Evolutionary conservation across 2,329 filamentous ascomycete genomes (phyloP).

Genomic region (Triangularia verruculosa): DNA sequence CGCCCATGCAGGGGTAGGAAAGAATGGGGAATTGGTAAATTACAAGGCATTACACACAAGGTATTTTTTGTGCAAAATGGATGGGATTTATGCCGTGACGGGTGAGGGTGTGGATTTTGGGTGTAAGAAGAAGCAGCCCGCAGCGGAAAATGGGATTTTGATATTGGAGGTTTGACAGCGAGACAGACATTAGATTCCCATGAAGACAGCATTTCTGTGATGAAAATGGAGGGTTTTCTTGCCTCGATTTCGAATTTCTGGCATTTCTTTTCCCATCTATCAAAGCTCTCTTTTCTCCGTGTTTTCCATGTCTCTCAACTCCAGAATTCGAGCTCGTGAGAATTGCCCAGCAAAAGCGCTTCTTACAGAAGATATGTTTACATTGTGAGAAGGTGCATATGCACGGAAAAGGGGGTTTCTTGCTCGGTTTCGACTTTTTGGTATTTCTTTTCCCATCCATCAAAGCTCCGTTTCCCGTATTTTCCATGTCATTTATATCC

Average conservation of each 20-base stretch:
- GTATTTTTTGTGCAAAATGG: background rate
- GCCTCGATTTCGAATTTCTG: background rate
- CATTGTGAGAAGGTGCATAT: background rate
- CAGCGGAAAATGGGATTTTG: background rate
- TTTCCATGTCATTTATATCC: too few relatives aligned
- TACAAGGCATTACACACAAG: background rate
- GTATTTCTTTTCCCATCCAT: background rate
- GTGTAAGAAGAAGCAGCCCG: background rate
- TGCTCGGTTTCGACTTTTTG: background rate
- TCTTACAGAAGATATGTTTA: background rate
- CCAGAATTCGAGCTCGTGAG: too few relatives aligned
- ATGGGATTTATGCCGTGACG: background rate
- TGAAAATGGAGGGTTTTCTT: background rate
- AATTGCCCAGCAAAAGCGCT: background rate
- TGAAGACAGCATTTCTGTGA: background rate
- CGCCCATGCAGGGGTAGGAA: conserved; percentile 26
- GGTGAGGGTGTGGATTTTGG: background rate
- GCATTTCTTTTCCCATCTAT: background rate
- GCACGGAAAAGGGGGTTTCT: background rate
- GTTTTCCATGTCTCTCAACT: background rate
- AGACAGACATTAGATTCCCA: background rate
- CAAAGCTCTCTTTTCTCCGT: too few relatives aligned
- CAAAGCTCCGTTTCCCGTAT: too few relatives aligned
- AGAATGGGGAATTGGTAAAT: background rate
- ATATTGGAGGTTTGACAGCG: background rate